Conservation (phyloP, 176 grass and related monocot species). For the Thinopyrum elongatum region DNA sequence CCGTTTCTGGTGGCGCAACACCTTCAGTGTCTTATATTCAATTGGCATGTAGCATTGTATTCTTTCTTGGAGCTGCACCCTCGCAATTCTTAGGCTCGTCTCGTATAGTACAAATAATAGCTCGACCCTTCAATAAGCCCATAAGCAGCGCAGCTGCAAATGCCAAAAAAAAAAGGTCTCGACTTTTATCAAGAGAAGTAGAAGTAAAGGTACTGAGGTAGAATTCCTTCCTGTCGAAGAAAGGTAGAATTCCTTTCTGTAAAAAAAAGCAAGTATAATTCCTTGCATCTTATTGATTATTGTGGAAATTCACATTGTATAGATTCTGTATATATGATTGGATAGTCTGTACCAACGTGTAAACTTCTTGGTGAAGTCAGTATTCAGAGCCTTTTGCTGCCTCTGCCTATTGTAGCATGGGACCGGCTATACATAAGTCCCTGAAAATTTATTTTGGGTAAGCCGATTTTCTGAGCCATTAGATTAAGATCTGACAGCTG, state of each 20-base stretch:
- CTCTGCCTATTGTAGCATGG: not conserved
- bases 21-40: slow-evolving; percentile 21
- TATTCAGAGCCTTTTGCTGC: not conserved
- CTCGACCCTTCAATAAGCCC: slow-evolving; percentile 7
- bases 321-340: slow-evolving; percentile 41
- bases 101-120: slow-evolving; percentile 19
- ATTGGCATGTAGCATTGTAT: slow-evolving; percentile 41
- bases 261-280: not conserved
- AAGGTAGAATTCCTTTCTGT: slow-evolving; percentile 1
- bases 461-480: too few relatives aligned
- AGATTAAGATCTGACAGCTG: too few relatives aligned
- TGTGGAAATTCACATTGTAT: slow-evolving; percentile 32
- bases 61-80: slow-evolving; percentile 35
- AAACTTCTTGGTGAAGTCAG: slow-evolving; percentile 7
- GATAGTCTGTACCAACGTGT: slow-evolving; percentile 8
- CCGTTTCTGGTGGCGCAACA: slow-evolving; percentile 16
- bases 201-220: not conserved
- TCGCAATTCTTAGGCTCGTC: slow-evolving; percentile 23
- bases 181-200: slow-evolving; percentile 12
- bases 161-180: not conserved
- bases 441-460: too few relatives aligned
- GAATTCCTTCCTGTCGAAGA: slow-evolving; percentile 7
- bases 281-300: not conserved
- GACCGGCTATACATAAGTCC: too few relatives aligned
- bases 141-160: not conserved